Evolutionary conservation across 2,329 filamentous ascomycete species (phyloP), one percentile per base, ranked within the genome.

Genomic region (Blumeriella jaapii): DNA sequence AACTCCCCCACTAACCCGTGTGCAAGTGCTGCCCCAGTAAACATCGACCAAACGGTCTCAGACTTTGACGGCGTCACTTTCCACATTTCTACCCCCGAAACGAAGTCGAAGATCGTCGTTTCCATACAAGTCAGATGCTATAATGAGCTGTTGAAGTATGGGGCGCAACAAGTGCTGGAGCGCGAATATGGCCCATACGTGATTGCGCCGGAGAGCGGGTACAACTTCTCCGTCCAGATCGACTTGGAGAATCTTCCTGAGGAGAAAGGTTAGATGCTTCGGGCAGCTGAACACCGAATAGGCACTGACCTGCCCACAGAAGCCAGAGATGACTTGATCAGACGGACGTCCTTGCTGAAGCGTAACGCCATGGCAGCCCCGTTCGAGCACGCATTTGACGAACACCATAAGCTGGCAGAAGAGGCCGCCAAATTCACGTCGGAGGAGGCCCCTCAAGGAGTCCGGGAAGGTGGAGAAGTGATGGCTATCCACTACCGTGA

Each of bases 51-150:
- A 67, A 85, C 93, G 45, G 85, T 95, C 45, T 96, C 89, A 58
- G 91, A 99, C 64, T 99, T 99, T 58, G 93, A 98, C 64, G 89
- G 89, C 58, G 91, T 96, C 52, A 93, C 83, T 50, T 99, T 96
- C 64, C 91, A 98, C 62, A 87, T 98, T 56, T 96, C 89, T 23
- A 98, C 91, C 1, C 91, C 89, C 40, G 86, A 94, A 60, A 68
- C 77, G 44, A 96, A 96, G 69, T 79, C 84, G 31, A 85, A 93
- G 64, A 95, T 99, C 48, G 72, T 93, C 33, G 78, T 99, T 40
- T 98, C 91, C 14, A 82, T 98, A 53, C 77, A 85, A 60, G 85
- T 99, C 60, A 82, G 89, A 65, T 99, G 91, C 67, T 99, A 79
- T 67, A 72, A 75, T 50, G 93, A 99, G 59, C 72, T 99, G 26